Base-by-base conservation (phyloP, 352 stramenopile species). In the Phytophthora pisi region DNA sequence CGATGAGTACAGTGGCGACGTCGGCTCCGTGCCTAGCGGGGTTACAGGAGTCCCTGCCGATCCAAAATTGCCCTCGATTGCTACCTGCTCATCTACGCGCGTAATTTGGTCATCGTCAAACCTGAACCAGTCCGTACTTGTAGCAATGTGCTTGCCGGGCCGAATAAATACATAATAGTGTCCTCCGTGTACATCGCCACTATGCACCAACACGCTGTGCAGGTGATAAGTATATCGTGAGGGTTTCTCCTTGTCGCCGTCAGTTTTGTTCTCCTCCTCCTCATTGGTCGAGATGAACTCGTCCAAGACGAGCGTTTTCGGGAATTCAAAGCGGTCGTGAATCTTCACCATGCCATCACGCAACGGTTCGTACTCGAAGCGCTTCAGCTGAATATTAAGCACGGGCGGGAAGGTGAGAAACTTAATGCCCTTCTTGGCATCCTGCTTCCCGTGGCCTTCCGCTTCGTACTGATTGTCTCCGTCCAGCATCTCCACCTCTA, bases 401-500 rank as follows among this genome's bases (percentile, higher is more conserved):
- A 98, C 86, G 0, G 91, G 91, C 5, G 93, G 94, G 40, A 97
- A 94, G 4, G 82, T 72, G 2, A 92, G 43, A 68, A 98, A 98
- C 28, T 78, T 75, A 8, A 95, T 75, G 0, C 89, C 89, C 67
- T 98, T 97, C 57, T 93, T 90, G 6, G 93, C 93, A 60, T 97
- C 89, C 66, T 97, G 92, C 60, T 97, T 97, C 5, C 92, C 90
- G 47, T 90, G 81, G 11, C 81, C 90, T 60, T 96, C 91, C 0
- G 90, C 86, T 38, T 96, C 91, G 77, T 98, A 98, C 77, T 98
- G 92, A 70, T 98, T 98, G 43, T 98, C 95, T 18, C 92, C 93
- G 23, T 98, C 79, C 20, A 98, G 78, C 78, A 97, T 86, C 63
- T 98, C 95, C 16, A 95, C 88, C 63, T 96, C 89, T 38, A 98